phyloP scores from a whole-genome alignment of 345 rosid genomes.

The Dovyalis caffra region DNA sequence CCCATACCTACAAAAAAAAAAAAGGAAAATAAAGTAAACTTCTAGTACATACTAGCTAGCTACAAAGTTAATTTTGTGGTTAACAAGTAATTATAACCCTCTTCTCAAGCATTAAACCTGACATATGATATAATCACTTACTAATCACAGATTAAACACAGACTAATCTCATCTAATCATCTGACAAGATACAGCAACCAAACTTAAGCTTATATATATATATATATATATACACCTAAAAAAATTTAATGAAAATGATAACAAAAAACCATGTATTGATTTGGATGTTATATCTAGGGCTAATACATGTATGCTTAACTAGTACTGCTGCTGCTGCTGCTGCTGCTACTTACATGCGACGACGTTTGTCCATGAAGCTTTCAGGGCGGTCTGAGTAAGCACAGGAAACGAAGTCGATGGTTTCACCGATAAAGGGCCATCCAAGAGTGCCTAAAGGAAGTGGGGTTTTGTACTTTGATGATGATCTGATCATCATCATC shows the following conservation, averaged over 20 bases:
- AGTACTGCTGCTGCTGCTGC: no score
- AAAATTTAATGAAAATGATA: background rate
- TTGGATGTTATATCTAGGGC: background rate
- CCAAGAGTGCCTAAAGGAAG: conserved; percentile 78
- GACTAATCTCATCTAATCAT: background rate
- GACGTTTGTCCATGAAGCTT: conserved; percentile 83
- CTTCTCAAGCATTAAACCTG: background rate
- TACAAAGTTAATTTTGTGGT: background rate
- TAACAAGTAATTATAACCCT: background rate
- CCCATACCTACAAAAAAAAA: conserved; percentile 67
- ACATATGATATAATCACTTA: background rate
- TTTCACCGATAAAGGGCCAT: conserved; percentile 90
- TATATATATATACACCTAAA: no score
- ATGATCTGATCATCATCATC: background rate
- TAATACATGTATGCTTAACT: background rate
- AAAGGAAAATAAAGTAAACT: background rate
- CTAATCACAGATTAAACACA: background rate
- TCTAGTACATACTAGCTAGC: background rate
- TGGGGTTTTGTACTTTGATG: conserved; percentile 15
- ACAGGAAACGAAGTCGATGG: conserved; percentile 75
- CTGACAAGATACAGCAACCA: background rate
- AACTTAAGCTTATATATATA: background rate
- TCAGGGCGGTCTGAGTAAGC: conserved; percentile 90
- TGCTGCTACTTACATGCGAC: conserved; percentile 43
- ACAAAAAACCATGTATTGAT: background rate